phyloP scores from a whole-genome alignment of 352 stramenopile genomes.

The Plasmopara viticola region DNA sequence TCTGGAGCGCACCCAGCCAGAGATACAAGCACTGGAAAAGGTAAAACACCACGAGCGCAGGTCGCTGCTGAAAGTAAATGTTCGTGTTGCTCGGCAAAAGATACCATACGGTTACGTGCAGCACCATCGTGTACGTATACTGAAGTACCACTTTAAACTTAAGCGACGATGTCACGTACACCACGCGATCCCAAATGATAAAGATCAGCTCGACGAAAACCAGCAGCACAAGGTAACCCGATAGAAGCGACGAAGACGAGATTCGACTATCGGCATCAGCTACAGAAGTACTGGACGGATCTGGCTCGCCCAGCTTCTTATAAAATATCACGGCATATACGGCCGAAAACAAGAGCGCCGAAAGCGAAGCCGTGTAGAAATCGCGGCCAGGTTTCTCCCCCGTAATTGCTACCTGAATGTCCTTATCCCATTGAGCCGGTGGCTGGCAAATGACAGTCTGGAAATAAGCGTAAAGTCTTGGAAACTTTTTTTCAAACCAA shows the following conservation, averaged over 20 bases:
- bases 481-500: conserved; percentile 48
- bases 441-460: conserved; percentile 53
- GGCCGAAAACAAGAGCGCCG: conserved; percentile 51
- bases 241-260: conserved; percentile 69
- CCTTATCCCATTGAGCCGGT: conserved; percentile 76
- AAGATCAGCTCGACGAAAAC: conserved; percentile 75
- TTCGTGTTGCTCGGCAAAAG: conserved; percentile 70
- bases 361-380: conserved; percentile 66
- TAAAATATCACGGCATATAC: conserved; percentile 80
- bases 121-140: conserved; percentile 59
- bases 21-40: conserved; percentile 73
- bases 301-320: conserved; percentile 53
- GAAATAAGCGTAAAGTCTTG: conserved; percentile 51
- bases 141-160: conserved; percentile 69
- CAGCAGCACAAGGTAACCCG: conserved; percentile 79
- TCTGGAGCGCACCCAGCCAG: conserved; percentile 69
- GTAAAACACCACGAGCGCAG: conserved; percentile 72
- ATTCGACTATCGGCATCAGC: conserved; percentile 45
- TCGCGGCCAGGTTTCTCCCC: conserved; percentile 74
- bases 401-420: conserved; percentile 76
- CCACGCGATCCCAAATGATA: conserved; percentile 83
- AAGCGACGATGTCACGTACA: conserved; percentile 72
- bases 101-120: conserved; percentile 74
- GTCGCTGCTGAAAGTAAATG: conserved; percentile 72
- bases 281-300: conserved; percentile 29